A percentile compares a stretch with the other conserved stretches of the same genome.
Conservation (phyloP, 2,329 filamentous ascomycete genomes). For the Fusarium nodosum region DNA sequence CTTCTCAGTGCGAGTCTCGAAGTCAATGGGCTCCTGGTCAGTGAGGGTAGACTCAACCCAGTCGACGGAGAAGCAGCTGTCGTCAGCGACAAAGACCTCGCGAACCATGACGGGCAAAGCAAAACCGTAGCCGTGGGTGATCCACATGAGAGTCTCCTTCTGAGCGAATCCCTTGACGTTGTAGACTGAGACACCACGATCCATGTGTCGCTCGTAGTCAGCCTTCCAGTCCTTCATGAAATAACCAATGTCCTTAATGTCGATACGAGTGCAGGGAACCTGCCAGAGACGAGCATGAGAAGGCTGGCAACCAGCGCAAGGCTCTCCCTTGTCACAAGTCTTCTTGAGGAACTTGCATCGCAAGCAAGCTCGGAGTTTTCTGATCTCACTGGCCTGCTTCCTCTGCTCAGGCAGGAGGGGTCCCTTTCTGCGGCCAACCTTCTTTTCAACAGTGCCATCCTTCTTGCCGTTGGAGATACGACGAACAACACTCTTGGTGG, state of each 20-base stretch:
- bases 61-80: slow-evolving; percentile 92
- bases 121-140: slow-evolving; percentile 96
- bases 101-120: slow-evolving; percentile 92
- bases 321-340: slow-evolving; percentile 97
- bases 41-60: slow-evolving; percentile 86
- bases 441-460: slow-evolving; percentile 85
- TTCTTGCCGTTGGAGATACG: slow-evolving; percentile 83
- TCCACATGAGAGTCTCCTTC: slow-evolving; percentile 82
- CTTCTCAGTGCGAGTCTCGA: slow-evolving; percentile 88
- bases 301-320: slow-evolving; percentile 93
- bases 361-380: slow-evolving; percentile 92
- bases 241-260: slow-evolving; percentile 98
- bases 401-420: slow-evolving; percentile 93
- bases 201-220: slow-evolving; percentile 92
- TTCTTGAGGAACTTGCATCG: slow-evolving; percentile 99
- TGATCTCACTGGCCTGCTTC: slow-evolving; percentile 96
- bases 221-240: slow-evolving; percentile 99
- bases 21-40: slow-evolving; percentile 79
- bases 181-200: slow-evolving; percentile 87
- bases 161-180: slow-evolving; percentile 89
- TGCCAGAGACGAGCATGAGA: slow-evolving; percentile 97
- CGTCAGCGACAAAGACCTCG: slow-evolving; percentile 91
- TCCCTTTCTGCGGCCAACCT: slow-evolving; percentile 89
- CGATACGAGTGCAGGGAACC: slow-evolving; percentile 96
- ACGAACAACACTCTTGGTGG: slow-evolving; percentile 84